Base-by-base conservation (phyloP, 352 stramenopile genomes). In the Globisporangium splendens region DNA sequence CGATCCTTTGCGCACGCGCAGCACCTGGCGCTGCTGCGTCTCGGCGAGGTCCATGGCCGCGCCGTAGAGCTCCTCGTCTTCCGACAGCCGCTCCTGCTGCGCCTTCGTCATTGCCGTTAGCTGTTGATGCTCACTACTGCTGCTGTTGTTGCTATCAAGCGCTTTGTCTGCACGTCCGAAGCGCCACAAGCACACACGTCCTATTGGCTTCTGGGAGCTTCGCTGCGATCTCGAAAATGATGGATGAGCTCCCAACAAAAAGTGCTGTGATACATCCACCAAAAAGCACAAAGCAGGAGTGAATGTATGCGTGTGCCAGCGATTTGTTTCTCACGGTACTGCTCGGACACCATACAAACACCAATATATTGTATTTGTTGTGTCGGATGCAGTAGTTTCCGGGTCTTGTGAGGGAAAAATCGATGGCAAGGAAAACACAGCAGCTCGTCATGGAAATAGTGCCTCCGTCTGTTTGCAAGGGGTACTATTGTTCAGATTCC, bases 1-100 rank as follows among this genome's bases (percentile, higher is more conserved):
- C 46, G 89, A 68, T 50, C 89, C 82, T 44, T 92, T 80, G 4
- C 79, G 73, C 10, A 90, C 69, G 8, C 82, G 79, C 58, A 92
- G 65, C 31, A 92, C 62, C 24, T 72, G 57, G 6, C 82, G 73
- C 49, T 80, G 75, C 68, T 75, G 81, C 12, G 65, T 62, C 46
- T 87, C 77, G 24, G 78, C 55, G 1, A 56, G 33, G 55, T 78
- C 63, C n/a, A 39, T 62, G 1, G 39, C 53, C 15, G 51, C 42
- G 42, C 50, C 58, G 18, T 54, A 63, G 20, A 18, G 50, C 33
- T 64, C 58, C 8, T 59, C 58, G 46, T 64, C 58, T 13, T 56
- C 54, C 14, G 58, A 64, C 14, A 38, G 38, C n/a, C 15, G 51
- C 56, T 18, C 15, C 39, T 31, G 38, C n/a, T 11, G 51, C 56